These are phyloP conservation scores for Ceratocystiopsis sp. DNA, from an alignment of 2,329 filamentous ascomycete species.

Conservation along the genomic window DNA sequence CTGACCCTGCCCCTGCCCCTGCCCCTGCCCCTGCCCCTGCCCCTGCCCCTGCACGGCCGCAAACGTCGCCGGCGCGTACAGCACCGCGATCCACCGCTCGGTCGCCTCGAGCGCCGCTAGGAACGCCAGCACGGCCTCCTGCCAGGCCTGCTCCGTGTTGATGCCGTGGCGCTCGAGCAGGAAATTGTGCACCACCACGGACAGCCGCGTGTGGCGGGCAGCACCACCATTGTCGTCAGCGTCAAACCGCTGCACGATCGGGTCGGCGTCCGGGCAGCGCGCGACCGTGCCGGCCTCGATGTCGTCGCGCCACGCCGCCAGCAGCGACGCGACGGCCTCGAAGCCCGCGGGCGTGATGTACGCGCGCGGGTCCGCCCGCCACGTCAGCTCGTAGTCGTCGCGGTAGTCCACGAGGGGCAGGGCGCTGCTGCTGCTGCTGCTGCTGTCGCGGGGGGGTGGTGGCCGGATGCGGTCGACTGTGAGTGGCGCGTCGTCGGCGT, in stretches of 20 bases:
- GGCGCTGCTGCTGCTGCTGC: too few species aligned
- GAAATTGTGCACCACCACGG: constrained; percentile 13
- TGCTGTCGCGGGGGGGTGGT: too few species aligned
- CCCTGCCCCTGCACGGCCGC: background rate
- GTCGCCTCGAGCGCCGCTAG: constrained; percentile 4
- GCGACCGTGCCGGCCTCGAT: constrained; percentile 9
- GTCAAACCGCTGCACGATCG: constrained; percentile 3
- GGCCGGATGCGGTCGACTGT: constrained; percentile 8
- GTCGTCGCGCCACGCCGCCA: constrained; percentile 8
- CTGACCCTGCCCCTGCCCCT: too few species aligned
- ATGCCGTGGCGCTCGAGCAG: constrained; percentile 10
- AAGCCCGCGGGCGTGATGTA: constrained; percentile 12
- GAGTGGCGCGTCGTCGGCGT: too few species aligned
- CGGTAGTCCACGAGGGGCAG: background rate
- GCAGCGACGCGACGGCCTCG: constrained; percentile 6
- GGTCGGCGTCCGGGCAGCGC: constrained; percentile 4
- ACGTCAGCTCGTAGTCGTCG: constrained; percentile 11
- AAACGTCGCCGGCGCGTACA: constrained; percentile 7
- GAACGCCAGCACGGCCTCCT: constrained; percentile 7
- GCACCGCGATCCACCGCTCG: constrained; percentile 6
- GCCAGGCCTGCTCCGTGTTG: constrained; percentile 9
- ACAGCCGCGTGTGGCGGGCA: constrained; percentile 7
- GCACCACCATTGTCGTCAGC: constrained; percentile 1
- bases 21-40: too few species aligned
- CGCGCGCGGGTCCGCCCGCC: constrained; percentile 11